These are phyloP conservation scores for Cardamine occulta DNA, from an alignment of 345 rosid genomes.

Conservation along the genomic window DNA sequence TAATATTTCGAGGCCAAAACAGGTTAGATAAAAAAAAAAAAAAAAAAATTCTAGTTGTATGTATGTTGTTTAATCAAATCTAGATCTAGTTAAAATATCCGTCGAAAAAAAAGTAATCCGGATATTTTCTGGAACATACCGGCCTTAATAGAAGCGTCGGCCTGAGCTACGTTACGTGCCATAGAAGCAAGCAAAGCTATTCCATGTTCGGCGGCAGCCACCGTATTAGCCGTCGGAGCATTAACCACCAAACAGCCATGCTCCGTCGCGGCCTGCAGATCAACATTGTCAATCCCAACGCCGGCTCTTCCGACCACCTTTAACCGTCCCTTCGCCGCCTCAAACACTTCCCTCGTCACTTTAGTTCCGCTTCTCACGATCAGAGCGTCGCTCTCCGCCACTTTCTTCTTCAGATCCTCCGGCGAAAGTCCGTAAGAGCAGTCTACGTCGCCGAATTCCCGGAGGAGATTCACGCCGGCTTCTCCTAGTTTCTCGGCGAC, in stretches of 20 bases:
- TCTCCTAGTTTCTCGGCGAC: constrained; percentile 89
- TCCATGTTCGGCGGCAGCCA: constrained; percentile 87
- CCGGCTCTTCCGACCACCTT: constrained; percentile 92
- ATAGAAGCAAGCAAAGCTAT: constrained; percentile 77
- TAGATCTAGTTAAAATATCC: no score
- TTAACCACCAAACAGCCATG: constrained; percentile 80
- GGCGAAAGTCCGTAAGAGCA: constrained; percentile 70
- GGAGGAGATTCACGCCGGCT: constrained; percentile 66
- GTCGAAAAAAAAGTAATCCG: no score
- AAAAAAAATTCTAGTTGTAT: no score
- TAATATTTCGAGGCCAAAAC: no score
- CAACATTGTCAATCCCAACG: constrained; percentile 84
- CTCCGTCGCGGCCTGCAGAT: constrained; percentile 90
- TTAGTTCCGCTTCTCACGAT: constrained; percentile 91
- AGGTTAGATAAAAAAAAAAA: no score
- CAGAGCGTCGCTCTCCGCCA: constrained; percentile 64
- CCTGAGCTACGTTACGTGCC: constrained; percentile 80
- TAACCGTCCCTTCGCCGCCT: constrained; percentile 68
- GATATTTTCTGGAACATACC: constrained; percentile 46
- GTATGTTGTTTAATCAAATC: no score
- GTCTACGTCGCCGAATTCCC: constrained; percentile 59
- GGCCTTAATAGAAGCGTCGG: constrained; percentile 86
- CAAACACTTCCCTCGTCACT: constrained; percentile 77
- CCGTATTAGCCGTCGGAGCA: constrained; percentile 84
- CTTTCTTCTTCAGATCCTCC: constrained; percentile 60